Evolutionary conservation across 495 filamentous ascomycete genomes (phyloP).

Genomic region (Margaritispora aquatica): DNA sequence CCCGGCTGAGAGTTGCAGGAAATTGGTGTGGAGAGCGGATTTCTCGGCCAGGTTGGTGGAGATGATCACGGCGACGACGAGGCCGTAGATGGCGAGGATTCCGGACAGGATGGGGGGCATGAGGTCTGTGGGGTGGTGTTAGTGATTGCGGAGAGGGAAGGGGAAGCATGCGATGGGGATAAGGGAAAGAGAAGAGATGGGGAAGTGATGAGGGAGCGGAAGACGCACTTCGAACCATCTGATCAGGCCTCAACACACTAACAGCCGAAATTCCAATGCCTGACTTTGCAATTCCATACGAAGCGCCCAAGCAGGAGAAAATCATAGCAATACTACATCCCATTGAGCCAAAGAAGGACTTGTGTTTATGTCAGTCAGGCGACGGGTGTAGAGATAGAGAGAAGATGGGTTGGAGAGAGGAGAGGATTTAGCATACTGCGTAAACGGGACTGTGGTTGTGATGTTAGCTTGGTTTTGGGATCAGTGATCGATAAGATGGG

Average conservation of each 20-base stretch:
- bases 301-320: slow-evolving; percentile 66
- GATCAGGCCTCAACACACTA: slow-evolving; percentile 52
- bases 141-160: neutral
- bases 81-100: slow-evolving; percentile 61
- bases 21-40: slow-evolving; percentile 38
- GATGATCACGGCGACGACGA: slow-evolving; percentile 43
- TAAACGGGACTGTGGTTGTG: slow-evolving; percentile 32
- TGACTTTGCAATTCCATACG: slow-evolving; percentile 84
- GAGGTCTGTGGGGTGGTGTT: slow-evolving; percentile 45
- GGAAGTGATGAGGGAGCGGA: neutral
- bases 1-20: slow-evolving; percentile 41
- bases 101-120: slow-evolving; percentile 68
- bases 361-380: neutral
- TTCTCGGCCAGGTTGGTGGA: slow-evolving; percentile 36
- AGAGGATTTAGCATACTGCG: slow-evolving; percentile 24
- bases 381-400: too few relatives aligned
- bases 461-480: slow-evolving; percentile 2
- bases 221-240: slow-evolving; percentile 69
- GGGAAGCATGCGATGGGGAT: slow-evolving; percentile 3
- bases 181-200: neutral
- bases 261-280: slow-evolving; percentile 75
- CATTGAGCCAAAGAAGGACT: slow-evolving; percentile 45
- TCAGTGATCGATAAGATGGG: neutral
- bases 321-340: slow-evolving; percentile 60
- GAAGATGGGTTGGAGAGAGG: neutral